A percentile compares a stretch with the other conserved stretches of the same genome.
phyloP scores from a whole-genome alignment of 2,329 filamentous ascomycete species.

The Fusarium clavum region DNA sequence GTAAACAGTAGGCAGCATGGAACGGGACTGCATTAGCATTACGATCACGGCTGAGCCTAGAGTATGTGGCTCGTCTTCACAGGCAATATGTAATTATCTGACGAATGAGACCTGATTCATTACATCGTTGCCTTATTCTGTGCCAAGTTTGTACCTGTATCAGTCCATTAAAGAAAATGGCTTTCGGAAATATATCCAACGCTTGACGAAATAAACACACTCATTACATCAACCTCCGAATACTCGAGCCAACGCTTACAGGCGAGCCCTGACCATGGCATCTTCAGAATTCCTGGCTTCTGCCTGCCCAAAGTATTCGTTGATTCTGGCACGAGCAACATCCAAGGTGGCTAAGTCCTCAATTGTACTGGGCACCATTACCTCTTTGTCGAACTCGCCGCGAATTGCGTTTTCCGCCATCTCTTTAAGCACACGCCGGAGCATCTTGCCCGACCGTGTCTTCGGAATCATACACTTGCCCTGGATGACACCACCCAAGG shows the following conservation, averaged over 20 bases:
- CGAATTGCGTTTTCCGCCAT: constrained; percentile 84
- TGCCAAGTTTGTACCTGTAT: background rate
- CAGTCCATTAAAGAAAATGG: background rate
- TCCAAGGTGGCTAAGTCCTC: constrained; percentile 82
- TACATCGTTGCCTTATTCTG: background rate
- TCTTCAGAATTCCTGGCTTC: constrained; percentile 58
- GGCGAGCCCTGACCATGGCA: constrained; percentile 64
- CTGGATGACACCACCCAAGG: constrained; percentile 86
- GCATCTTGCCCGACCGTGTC: constrained; percentile 91
- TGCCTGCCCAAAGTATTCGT: constrained; percentile 76
- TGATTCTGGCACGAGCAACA: constrained; percentile 76
- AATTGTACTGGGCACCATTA: constrained; percentile 84
- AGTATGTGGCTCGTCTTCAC: background rate
- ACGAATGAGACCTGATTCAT: background rate
- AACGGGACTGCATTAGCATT: background rate
- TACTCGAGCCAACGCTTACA: constrained; percentile 51
- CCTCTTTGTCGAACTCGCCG: constrained; percentile 76
- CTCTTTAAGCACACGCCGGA: constrained; percentile 84
- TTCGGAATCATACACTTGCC: constrained; percentile 90
- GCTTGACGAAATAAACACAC: background rate
- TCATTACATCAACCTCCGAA: background rate
- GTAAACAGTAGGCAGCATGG: background rate
- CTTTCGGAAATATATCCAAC: background rate
- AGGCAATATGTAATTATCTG: background rate
- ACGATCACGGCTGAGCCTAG: background rate